Conservation (phyloP, 83 land plant genomes). For the Isoetes engelmannii region DNA sequence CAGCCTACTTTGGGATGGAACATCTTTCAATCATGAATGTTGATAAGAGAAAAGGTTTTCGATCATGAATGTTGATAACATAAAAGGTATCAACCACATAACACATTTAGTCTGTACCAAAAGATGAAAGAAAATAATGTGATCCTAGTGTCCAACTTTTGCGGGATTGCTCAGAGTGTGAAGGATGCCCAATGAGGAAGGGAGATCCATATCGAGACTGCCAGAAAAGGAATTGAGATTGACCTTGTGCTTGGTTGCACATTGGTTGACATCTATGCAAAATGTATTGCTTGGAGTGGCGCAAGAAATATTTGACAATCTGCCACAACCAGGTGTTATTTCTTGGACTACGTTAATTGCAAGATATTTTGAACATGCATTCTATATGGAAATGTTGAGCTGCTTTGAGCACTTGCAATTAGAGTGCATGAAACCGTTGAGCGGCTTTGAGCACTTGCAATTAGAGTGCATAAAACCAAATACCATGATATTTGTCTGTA, state of each 20-base stretch:
- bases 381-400: not conserved
- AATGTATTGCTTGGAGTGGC: constrained; percentile 8
- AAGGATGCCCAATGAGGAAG: not conserved
- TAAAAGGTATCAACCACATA: no score
- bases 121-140: no score
- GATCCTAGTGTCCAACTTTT: not conserved
- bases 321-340: constrained; percentile 3
- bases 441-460: constrained; percentile 4
- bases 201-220: constrained; percentile 3
- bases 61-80: no score
- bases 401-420: constrained; percentile 1
- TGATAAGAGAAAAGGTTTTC: no score
- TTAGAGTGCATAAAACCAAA: constrained; percentile 1
- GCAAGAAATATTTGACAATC: not conserved
- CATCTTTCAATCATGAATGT: no score
- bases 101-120: no score
- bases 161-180: not conserved
- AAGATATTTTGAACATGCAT: constrained; percentile 3
- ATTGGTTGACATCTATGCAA: constrained; percentile 14
- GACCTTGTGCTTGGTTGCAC: not conserved
- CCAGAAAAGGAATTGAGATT: not conserved
- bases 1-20: no score
- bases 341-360: constrained; percentile 12
- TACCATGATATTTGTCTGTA: not conserved
- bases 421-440: not conserved